Percentiles rank a stretch among this genome's conserved stretches.
These are phyloP conservation scores for Fusarium protoensiforme DNA, from an alignment of 2,329 filamentous ascomycete genomes.

Conservation along the genomic window DNA sequence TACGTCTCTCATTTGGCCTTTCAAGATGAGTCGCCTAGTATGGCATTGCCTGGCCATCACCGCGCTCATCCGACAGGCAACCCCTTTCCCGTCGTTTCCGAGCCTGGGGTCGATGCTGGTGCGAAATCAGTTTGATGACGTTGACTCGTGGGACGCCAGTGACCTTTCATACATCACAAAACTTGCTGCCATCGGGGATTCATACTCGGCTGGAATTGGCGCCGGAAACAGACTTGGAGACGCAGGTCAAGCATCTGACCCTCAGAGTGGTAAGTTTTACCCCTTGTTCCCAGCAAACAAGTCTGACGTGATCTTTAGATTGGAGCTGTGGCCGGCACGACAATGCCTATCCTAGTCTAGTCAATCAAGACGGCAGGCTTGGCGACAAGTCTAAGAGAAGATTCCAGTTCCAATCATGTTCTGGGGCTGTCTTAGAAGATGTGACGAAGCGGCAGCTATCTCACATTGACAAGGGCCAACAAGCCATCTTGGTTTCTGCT, in stretches of 20 bases:
- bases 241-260: not conserved
- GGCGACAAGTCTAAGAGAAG: not conserved
- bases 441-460: not conserved
- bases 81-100: not conserved
- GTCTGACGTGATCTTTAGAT: not conserved
- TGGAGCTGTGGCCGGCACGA: not conserved
- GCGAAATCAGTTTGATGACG: not conserved
- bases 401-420: constrained; percentile 1
- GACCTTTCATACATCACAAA: constrained; percentile 5
- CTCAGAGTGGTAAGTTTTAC: not conserved
- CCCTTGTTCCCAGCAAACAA: not conserved
- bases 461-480: not conserved
- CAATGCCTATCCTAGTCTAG: not conserved
- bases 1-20: not conserved
- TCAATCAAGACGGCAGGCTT: not conserved
- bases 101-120: not conserved
- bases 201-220: constrained; percentile 12
- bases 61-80: not conserved
- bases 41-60: not conserved
- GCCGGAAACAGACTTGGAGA: not conserved
- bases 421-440: not conserved
- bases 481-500: not conserved
- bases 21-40: not conserved
- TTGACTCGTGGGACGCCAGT: not conserved
- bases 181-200: constrained; percentile 14